Percentiles rank a stretch among this genome's conserved stretches.
Evolutionary conservation across 2,329 filamentous ascomycete genomes (phyloP).

Genomic region (Hypocrella siamensis): DNA sequence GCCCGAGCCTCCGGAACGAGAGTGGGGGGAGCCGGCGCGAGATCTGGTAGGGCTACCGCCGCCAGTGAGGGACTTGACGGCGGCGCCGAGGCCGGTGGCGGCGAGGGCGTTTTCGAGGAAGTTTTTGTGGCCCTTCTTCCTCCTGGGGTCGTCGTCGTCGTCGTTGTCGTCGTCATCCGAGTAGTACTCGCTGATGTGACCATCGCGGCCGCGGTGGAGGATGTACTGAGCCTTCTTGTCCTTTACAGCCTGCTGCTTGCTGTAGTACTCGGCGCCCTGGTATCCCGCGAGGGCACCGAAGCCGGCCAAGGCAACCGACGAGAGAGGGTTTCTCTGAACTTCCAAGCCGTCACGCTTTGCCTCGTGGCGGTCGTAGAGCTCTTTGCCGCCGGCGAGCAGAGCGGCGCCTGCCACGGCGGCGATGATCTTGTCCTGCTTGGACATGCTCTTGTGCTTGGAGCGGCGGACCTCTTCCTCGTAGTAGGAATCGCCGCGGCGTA

Average conservation of each 20-base stretch:
- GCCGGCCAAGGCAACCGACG: constrained; percentile 45
- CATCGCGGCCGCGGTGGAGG: constrained; percentile 37
- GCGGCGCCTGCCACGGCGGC: constrained; percentile 50
- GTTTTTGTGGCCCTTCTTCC: constrained; percentile 46
- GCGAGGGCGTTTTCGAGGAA: constrained; percentile 48
- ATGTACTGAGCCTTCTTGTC: constrained; percentile 38
- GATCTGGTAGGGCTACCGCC: constrained; percentile 27
- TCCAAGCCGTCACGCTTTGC: constrained; percentile 32
- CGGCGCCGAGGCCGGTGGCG: constrained; percentile 45
- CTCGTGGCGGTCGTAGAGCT: constrained; percentile 48
- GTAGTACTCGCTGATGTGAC: constrained; percentile 36
- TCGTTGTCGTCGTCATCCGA: constrained; percentile 37
- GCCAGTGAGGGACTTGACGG: constrained; percentile 42
- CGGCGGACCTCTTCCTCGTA: constrained; percentile 43
- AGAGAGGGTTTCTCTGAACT: constrained; percentile 41
- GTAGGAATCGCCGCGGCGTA: constrained; percentile 30
- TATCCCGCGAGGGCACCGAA: constrained; percentile 50
- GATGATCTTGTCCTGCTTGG: constrained; percentile 50
- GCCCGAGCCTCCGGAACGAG: constrained; percentile 14
- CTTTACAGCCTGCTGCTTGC: constrained; percentile 41
- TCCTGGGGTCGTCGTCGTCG: constrained; percentile 25
- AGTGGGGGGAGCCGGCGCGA: constrained; percentile 35
- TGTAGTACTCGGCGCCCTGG: constrained; percentile 46
- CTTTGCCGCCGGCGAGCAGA: constrained; percentile 49
- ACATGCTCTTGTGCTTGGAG: constrained; percentile 30